Conservation (phyloP, 2,329 filamentous ascomycete genomes). For the Davidsoniella eucalypti region DNA sequence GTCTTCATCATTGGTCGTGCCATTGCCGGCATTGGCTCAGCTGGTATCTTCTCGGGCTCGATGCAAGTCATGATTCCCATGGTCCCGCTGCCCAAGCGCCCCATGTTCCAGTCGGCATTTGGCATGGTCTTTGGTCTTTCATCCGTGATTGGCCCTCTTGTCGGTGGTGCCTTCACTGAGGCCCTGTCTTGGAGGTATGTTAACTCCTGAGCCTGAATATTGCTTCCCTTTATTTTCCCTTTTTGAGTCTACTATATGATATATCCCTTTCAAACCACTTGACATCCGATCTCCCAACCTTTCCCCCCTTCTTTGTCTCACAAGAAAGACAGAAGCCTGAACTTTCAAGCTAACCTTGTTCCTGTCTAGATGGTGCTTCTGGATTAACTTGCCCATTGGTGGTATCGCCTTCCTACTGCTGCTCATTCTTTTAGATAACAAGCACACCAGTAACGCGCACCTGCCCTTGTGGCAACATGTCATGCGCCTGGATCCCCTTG, state of each 20-base stretch:
- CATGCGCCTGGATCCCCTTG: constrained; percentile 39
- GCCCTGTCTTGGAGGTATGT: constrained; percentile 29
- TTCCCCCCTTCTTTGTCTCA: background rate
- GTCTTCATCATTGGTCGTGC: constrained; percentile 40
- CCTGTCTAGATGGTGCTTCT: constrained; percentile 36
- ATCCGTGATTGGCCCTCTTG: constrained; percentile 35
- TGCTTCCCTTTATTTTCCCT: background rate
- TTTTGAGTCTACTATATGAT: background rate
- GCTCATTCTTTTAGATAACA: constrained; percentile 30
- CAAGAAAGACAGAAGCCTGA: too few species aligned
- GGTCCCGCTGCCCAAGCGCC: constrained; percentile 43
- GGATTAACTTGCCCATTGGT: constrained; percentile 41
- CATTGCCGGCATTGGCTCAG: constrained; percentile 38
- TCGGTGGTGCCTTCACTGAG: constrained; percentile 37
- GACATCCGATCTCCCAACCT: too few species aligned
- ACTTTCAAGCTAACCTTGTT: background rate
- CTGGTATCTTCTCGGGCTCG: constrained; percentile 40
- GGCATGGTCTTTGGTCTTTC: constrained; percentile 38
- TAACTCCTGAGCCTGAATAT: background rate
- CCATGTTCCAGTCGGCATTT: constrained; percentile 40
- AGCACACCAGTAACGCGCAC: constrained; percentile 15
- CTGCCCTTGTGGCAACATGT: constrained; percentile 26
- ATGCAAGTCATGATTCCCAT: constrained; percentile 40
- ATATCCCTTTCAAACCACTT: background rate
- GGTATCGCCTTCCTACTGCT: constrained; percentile 33